Evolutionary conservation across 768 basidiomycete genomes (phyloP).

Genomic region (Candolleomyces aberdarensis): DNA sequence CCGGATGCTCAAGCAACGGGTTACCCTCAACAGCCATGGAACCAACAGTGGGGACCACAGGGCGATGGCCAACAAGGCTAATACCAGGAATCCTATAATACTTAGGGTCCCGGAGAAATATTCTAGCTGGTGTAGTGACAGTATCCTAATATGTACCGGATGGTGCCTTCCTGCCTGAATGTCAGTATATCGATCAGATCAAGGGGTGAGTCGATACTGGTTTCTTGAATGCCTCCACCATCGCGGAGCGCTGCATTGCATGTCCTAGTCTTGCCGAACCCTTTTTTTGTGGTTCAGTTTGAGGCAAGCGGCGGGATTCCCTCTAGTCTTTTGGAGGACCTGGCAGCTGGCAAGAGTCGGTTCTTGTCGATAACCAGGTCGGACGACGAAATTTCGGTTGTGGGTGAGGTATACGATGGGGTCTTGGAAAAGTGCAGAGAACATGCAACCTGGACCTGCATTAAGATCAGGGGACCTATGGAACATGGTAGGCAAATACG

Average conservation of each 20-base stretch:
- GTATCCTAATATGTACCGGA: background rate
- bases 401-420: slow-evolving; percentile 38
- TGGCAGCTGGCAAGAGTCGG: slow-evolving; percentile 20
- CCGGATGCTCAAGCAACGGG: background rate
- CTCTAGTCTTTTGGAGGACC: slow-evolving; percentile 28
- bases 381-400: slow-evolving; percentile 57
- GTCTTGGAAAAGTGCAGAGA: slow-evolving; percentile 34
- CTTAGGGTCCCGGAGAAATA: background rate
- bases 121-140: background rate
- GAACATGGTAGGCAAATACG: slow-evolving; percentile 47
- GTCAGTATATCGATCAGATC: background rate
- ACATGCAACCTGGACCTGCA: slow-evolving; percentile 50
- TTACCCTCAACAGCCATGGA: slow-evolving; percentile 20
- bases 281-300: slow-evolving; percentile 47
- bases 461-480: slow-evolving; percentile 66
- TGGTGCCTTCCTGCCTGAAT: background rate
- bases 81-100: background rate
- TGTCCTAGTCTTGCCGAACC: slow-evolving; percentile 40
- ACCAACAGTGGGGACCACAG: slow-evolving; percentile 32
- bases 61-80: background rate
- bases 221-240: slow-evolving; percentile 39
- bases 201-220: no score
- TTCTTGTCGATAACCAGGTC: slow-evolving; percentile 60
- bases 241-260: slow-evolving; percentile 43
- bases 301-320: slow-evolving; percentile 34